Base-by-base conservation (phyloP, 225 moss, liverwort and hornwort genomes). In the Physcomitrium patens region DNA sequence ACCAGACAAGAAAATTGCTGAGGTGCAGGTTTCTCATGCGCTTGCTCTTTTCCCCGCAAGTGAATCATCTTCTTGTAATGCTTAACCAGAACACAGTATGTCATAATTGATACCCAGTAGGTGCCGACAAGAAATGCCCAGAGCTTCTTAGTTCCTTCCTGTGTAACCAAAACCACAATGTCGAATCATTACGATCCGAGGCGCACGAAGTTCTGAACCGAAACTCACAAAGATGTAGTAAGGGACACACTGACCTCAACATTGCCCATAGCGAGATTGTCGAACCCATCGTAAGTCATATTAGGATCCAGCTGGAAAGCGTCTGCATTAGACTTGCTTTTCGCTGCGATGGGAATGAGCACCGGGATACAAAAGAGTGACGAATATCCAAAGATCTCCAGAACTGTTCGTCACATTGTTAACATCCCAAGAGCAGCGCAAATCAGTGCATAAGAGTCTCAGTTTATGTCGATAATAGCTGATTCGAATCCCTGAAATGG, bases 41-140 rank as follows among this genome's bases (percentile, higher is more conserved):
- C 80, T 65, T 89, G 89, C 81, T 79, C 86, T 68, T 81, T 85
- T 10, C 85, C 85, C 2, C 89, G 83, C 69, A 89, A 68, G 60
- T 18, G 77, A 12, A 89, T 89, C 89, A 86, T 89, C 10, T 43
- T 73, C 74, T 83, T 89, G 74, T 89, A 89, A 19, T 89, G 72
- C 3, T 89, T 89, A 20, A 85, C 45, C 0, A 89, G 60, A 1
- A 81, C 37, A 37, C 10, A 77, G 71, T 89, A 89, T 0, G 89
- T 86, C 78, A 72, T 83, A 0, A 75, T 0, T 46, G 86, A 86
- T 53, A 89, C 86, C 89, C 89, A 89, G 44, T 81, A 85, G 13
- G 78, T 71, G 71, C 86, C 89, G 60, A 86, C n/a, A 31, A 89
- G 71, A 79, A 86, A 89, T 12, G 86, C 89, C 89, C 89, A 89